Percentiles rank a stretch among this genome's conserved stretches.
phyloP scores from a whole-genome alignment of 1,284 basidiomycete genomes.

The Cutaneotrichosporon spelunceum region DNA sequence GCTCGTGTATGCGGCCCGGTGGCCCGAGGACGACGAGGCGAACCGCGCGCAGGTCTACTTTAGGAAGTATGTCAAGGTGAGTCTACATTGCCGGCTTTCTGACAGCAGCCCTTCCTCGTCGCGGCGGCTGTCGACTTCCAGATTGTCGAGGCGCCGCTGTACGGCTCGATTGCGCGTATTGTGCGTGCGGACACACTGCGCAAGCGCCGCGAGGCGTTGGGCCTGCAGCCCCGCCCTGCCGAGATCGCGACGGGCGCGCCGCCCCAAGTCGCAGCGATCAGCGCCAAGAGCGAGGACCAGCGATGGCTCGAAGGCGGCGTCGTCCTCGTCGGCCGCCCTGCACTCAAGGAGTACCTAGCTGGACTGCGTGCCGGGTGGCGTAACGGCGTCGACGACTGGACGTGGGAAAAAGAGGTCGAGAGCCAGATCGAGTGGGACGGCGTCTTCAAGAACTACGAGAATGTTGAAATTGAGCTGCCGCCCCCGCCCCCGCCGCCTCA shows the following conservation, averaged over 20 bases:
- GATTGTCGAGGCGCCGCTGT: slow-evolving; percentile 72
- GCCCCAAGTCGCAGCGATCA: slow-evolving; percentile 58
- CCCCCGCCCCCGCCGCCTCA: slow-evolving; percentile 18
- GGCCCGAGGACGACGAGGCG: slow-evolving; percentile 92
- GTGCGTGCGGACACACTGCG: slow-evolving; percentile 59
- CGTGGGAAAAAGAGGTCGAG: slow-evolving; percentile 72
- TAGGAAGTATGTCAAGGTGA: slow-evolving; percentile 92
- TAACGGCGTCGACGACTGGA: slow-evolving; percentile 65
- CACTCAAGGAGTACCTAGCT: slow-evolving; percentile 90
- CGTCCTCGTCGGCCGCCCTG: slow-evolving; percentile 82
- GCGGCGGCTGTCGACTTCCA: slow-evolving; percentile 93
- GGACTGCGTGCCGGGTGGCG: slow-evolving; percentile 83
- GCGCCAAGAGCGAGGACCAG: slow-evolving; percentile 59
- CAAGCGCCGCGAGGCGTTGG: slow-evolving; percentile 52
- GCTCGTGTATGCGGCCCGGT: slow-evolving; percentile 79
- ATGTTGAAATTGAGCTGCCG: slow-evolving; percentile 20
- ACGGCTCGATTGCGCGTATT: slow-evolving; percentile 69
- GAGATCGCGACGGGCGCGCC: slow-evolving; percentile 26
- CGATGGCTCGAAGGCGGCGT: slow-evolving; percentile 76
- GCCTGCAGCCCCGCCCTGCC: slow-evolving; percentile 59
- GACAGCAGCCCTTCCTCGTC: slow-evolving; percentile 76
- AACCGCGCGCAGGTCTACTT: slow-evolving; percentile 82
- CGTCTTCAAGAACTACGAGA: slow-evolving; percentile 57
- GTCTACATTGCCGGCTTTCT: slow-evolving; percentile 26
- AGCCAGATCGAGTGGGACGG: slow-evolving; percentile 67